Base-by-base conservation (phyloP, 2,329 filamentous ascomycete species). In the Fusarium sp. region DNA sequence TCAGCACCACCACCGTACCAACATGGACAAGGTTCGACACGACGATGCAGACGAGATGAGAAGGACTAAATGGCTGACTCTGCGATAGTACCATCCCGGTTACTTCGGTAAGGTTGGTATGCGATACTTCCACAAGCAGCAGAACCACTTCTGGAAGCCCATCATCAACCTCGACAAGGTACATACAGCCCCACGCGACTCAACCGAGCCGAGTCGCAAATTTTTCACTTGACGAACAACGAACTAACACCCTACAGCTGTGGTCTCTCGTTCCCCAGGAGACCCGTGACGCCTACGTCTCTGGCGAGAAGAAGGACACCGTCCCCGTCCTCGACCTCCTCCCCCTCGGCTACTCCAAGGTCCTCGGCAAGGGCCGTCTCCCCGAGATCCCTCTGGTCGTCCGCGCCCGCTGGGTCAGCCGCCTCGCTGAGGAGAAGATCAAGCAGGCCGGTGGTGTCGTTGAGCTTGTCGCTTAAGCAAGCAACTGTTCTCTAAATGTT, bases 111-210 rank as follows among this genome's bases (percentile, higher is more conserved):
- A 97, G 87, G 92, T 95, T 76, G 91, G 92, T 86, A 95, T 95
- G 92, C 88, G 92, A 80, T 91, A 95, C 87, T 97, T 97, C 92
- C 95, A 98, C 89, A 94, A 96, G 85, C 90, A 93, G 80, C 88
- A 90, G 80, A 95, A 95, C 88, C 91, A 96, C 81, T 94, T 95
- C 89, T 99, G 95, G 96, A 97, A 97, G 88, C 96, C 96, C 74
- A 89, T 93, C 77, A 91, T 99, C 91, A 99, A 99, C 89, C 87
- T 99, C 77, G 96, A 98, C 86, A 99, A 98, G 92, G 92, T 95
- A 81, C 73, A 76, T 77, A 68, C 57, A 45, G 35, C 55, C 40
- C 49, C 39, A 21, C 48, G 57, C 66, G 66, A 57, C 54, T 65
- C 11, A 3, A 17, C 11, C 33, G 17, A 42, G 21, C 13, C 11